These are phyloP conservation scores for Apiospora hydei DNA, from an alignment of 2,329 filamentous ascomycete genomes.

Conservation along the genomic window DNA sequence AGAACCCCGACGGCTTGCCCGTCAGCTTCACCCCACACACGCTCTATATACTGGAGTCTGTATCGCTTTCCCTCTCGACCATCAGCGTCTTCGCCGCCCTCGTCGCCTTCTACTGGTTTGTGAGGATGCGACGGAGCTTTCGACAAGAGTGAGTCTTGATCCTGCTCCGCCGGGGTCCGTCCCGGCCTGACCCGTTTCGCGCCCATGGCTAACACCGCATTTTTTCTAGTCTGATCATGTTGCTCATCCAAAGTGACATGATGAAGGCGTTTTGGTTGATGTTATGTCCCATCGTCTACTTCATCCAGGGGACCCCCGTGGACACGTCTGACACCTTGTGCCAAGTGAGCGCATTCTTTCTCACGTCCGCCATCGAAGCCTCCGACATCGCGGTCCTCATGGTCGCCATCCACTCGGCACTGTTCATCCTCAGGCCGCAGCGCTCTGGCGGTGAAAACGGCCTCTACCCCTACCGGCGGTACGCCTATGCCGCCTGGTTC, in stretches of 20 bases:
- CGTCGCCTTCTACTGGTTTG: slow-evolving; percentile 74
- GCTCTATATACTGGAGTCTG: slow-evolving; percentile 42
- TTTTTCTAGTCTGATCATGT: slow-evolving; percentile 70
- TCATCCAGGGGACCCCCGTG: slow-evolving; percentile 57
- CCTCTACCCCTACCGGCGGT: slow-evolving; percentile 70
- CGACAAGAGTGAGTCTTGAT: slow-evolving; percentile 67
- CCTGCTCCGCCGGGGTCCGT: not conserved
- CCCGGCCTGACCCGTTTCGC: slow-evolving; percentile 30
- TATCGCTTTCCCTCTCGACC: slow-evolving; percentile 52
- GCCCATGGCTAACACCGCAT: slow-evolving; percentile 24
- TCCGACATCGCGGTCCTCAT: slow-evolving; percentile 76
- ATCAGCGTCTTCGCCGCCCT: slow-evolving; percentile 65
- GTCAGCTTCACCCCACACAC: slow-evolving; percentile 24
- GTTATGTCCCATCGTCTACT: slow-evolving; percentile 66
- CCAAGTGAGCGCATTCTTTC: slow-evolving; percentile 72
- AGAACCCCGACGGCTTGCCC: slow-evolving; percentile 22
- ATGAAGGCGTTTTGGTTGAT: slow-evolving; percentile 75
- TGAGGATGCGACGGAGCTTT: slow-evolving; percentile 76
- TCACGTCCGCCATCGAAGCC: slow-evolving; percentile 71
- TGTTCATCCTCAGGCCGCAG: slow-evolving; percentile 72
- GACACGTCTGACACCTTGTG: slow-evolving; percentile 64
- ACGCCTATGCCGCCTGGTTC: slow-evolving; percentile 65
- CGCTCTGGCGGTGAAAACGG: slow-evolving; percentile 62
- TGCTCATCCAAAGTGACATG: slow-evolving; percentile 76
- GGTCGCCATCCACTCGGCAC: slow-evolving; percentile 75